phyloP scores from a whole-genome alignment of 2,329 filamentous ascomycete species.

The Xylariaceae sp. region DNA sequence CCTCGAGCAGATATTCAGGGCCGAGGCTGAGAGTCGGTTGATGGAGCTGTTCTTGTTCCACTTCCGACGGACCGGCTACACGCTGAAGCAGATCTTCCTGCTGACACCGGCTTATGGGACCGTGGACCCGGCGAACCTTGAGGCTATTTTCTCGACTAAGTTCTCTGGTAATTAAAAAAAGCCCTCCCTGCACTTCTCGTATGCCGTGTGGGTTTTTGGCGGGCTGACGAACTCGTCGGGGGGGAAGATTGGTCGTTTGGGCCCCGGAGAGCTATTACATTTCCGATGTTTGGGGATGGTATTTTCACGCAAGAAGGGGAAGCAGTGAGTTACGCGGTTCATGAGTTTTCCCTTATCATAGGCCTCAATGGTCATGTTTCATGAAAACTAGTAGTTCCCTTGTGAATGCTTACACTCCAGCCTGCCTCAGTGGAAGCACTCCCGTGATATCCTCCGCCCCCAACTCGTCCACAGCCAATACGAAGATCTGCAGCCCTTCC shows the following conservation, averaged over 20 bases:
- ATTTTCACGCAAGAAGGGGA: conserved; percentile 46
- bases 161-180: conserved; percentile 33
- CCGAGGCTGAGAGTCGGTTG: conserved; percentile 19
- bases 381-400: neutral
- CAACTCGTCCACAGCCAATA: conserved; percentile 40
- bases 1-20: conserved; percentile 30
- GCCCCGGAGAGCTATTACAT: conserved; percentile 36
- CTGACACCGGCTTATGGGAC: conserved; percentile 30
- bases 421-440: conserved; percentile 42
- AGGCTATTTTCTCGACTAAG: conserved; percentile 32
- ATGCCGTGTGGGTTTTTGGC: too few species aligned
- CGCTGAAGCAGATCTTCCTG: conserved; percentile 27
- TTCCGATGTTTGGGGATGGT: conserved; percentile 45
- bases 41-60: conserved; percentile 32
- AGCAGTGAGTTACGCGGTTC: conserved; percentile 18
- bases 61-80: conserved; percentile 29
- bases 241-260: conserved; percentile 36
- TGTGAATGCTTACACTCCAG: too few species aligned
- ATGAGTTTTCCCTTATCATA: neutral
- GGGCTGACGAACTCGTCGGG: too few species aligned
- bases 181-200: too few species aligned
- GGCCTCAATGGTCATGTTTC: neutral
- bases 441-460: conserved; percentile 43
- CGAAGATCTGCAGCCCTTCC: conserved; percentile 32
- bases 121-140: conserved; percentile 35